Evolutionary conservation across 2,329 filamentous ascomycete genomes (phyloP), one percentile per base, ranked within the genome.

Genomic region (Fusarium foetens): DNA sequence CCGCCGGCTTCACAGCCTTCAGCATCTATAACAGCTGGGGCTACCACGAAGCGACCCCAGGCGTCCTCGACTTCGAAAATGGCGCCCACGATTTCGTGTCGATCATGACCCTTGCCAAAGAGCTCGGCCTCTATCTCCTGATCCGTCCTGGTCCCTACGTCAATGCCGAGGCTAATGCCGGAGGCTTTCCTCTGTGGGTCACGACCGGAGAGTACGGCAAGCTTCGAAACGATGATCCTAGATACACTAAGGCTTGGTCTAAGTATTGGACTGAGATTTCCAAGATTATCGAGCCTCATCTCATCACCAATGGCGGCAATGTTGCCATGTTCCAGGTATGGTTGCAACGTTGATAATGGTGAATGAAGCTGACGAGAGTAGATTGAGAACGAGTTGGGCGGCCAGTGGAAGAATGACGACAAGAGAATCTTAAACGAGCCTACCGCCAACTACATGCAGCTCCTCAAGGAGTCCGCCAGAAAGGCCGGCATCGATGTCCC

Each of bases 121-220:
- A 86, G 52, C 80, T 84, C 57, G 85, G 84, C 1, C 72, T 87
- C 36, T 79, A 84, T 19, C 78, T 86, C 5, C 80, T 87, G 3
- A 70, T 78, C 29, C 83, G 89, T 1, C 88, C 89, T 1, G 89
- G 89, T 0, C 89, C 89, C 0, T 92, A 91, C 63, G 85, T 90
- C 63, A 92, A 91, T 68, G 90, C 89, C 2, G 90, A 91, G 75
- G 84, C 88, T 6, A 90, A 87, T 68, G 88, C 86, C 2, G 90
- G 90, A 36, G 90, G 90, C 0, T 88, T 90, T 63, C 88, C 90
- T 0, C 80, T 89, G 2, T 92, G 89, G 88, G 78, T 89, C 10
- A 91, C 89, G 0, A 90, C 89, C 1, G 89, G 89, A 46, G 88
- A 83, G 31, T 88, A 89, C 54, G 88, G 89, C 5, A 74, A 77